Percentiles rank a stretch among this genome's conserved stretches.
Conservation (phyloP, 2,329 filamentous ascomycete species). For the Dothideomycetidae sp. region DNA sequence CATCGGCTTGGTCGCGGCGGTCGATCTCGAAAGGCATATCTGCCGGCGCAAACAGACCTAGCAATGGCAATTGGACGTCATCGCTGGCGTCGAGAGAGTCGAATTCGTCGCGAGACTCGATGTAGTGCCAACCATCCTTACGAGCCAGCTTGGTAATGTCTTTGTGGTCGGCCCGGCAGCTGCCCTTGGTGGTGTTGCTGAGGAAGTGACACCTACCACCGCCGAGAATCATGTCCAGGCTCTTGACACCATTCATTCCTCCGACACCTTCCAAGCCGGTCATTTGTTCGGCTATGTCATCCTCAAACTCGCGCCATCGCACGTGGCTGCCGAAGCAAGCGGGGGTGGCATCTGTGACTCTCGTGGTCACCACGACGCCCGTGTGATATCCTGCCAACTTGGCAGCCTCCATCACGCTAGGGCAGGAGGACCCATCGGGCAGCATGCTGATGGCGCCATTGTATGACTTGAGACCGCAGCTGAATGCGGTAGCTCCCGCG, state of each 20-base stretch:
- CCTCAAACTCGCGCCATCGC: conserved; percentile 63
- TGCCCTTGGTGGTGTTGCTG: conserved; percentile 63
- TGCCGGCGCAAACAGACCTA: conserved; percentile 68
- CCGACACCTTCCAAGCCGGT: conserved; percentile 39
- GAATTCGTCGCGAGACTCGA: conserved; percentile 58
- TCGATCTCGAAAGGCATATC: conserved; percentile 94
- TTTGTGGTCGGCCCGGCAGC: conserved; percentile 66
- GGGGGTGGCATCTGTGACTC: conserved; percentile 89
- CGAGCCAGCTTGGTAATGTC: conserved; percentile 62
- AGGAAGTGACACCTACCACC: conserved; percentile 90
- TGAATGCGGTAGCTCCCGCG: conserved; percentile 93
- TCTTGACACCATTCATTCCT: conserved; percentile 52
- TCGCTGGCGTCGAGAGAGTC: conserved; percentile 54
- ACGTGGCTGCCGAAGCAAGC: conserved; percentile 91
- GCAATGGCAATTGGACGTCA: conserved; percentile 62
- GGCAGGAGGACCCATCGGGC: conserved; percentile 74
- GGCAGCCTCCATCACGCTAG: conserved; percentile 84
- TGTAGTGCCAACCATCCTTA: conserved; percentile 61
- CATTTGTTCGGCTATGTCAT: conserved; percentile 85
- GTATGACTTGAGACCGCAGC: conserved; percentile 85
- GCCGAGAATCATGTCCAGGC: conserved; percentile 84
- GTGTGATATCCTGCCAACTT: conserved; percentile 85
- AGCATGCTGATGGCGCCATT: conserved; percentile 89
- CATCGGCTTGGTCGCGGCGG: conserved; percentile 58
- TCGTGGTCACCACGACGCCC: conserved; percentile 85